These are phyloP conservation scores for Lolium perenne DNA, from an alignment of 176 grass and related monocot species.

Conservation along the genomic window DNA sequence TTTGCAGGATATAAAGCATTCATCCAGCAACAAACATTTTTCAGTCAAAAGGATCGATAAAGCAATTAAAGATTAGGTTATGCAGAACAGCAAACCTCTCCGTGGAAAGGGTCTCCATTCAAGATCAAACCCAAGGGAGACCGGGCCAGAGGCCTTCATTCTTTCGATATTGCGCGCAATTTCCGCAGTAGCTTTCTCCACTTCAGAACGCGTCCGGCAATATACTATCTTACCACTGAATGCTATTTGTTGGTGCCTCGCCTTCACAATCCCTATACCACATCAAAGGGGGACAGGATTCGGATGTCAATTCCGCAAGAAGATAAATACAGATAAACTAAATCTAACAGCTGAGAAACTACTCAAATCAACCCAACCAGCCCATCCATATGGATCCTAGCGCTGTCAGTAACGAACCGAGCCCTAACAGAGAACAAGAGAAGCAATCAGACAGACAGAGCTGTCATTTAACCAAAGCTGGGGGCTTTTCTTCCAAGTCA, in stretches of 20 bases:
- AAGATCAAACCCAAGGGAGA: slow-evolving; percentile 88
- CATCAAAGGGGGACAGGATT: not conserved
- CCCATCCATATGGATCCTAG: not conserved
- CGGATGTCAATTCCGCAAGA: not conserved
- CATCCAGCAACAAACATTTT: not conserved
- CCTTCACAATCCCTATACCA: slow-evolving; percentile 45
- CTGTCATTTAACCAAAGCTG: not conserved
- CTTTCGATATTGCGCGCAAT: slow-evolving; percentile 57
- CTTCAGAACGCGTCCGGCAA: slow-evolving; percentile 63
- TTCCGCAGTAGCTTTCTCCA: slow-evolving; percentile 66
- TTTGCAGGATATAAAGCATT: not conserved
- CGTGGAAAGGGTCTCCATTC: slow-evolving; percentile 79
- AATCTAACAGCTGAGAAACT: too few relatives aligned
- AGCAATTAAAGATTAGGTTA: not conserved
- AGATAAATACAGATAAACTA: not conserved
- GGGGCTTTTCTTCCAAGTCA: not conserved
- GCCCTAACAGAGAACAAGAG: not conserved
- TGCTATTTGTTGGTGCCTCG: slow-evolving; percentile 55
- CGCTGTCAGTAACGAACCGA: not conserved
- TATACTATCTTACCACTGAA: slow-evolving; percentile 76
- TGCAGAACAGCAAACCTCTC: slow-evolving; percentile 62
- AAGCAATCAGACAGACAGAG: not conserved
- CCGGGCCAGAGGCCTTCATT: slow-evolving; percentile 49
- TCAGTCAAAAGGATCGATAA: not conserved
- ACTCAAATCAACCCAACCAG: not conserved